phyloP scores from a whole-genome alignment of 1,139 yeast species.

The Sporopachydermia cereana region DNA sequence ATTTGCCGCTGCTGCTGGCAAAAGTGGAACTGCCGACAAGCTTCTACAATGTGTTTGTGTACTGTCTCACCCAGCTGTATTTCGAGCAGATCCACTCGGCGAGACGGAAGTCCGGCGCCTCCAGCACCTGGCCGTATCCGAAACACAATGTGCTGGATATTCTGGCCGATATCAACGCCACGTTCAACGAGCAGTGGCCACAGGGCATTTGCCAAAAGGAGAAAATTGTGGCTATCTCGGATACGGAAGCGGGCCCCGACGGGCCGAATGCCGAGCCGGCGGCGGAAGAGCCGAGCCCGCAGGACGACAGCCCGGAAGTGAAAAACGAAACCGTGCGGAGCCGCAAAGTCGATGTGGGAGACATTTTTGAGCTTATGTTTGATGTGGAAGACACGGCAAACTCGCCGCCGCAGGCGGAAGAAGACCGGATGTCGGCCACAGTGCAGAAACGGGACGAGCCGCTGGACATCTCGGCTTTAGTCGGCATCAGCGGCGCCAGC shows the following conservation, averaged over 20 bases:
- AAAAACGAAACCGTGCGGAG: too few species aligned
- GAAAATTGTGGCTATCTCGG: too few species aligned
- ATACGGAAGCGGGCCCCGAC: too few species aligned
- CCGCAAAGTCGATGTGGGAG: conserved; percentile 1
- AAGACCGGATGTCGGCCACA: not conserved
- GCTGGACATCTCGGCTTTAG: not conserved
- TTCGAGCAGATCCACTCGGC: conserved; percentile 1
- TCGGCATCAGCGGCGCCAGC: not conserved
- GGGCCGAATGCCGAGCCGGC: not conserved
- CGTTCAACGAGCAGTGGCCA: conserved; percentile 1
- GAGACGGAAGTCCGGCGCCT: conserved; percentile 1
- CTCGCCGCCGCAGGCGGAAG: not conserved
- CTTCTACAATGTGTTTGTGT: conserved; percentile 1
- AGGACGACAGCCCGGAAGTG: not conserved
- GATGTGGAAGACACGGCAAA: not conserved
- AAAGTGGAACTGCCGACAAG: not conserved
- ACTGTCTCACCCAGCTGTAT: conserved; percentile 5
- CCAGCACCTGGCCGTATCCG: conserved; percentile 3
- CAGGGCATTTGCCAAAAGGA: not conserved
- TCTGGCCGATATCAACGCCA: not conserved
- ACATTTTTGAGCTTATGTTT: not conserved
- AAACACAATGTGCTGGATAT: not conserved
- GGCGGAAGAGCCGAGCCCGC: not conserved
- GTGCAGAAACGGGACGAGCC: not conserved
- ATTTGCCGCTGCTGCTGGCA: not conserved